Conservation (phyloP, 345 rosid genomes). For the Hibiscus tridactylites region DNA sequence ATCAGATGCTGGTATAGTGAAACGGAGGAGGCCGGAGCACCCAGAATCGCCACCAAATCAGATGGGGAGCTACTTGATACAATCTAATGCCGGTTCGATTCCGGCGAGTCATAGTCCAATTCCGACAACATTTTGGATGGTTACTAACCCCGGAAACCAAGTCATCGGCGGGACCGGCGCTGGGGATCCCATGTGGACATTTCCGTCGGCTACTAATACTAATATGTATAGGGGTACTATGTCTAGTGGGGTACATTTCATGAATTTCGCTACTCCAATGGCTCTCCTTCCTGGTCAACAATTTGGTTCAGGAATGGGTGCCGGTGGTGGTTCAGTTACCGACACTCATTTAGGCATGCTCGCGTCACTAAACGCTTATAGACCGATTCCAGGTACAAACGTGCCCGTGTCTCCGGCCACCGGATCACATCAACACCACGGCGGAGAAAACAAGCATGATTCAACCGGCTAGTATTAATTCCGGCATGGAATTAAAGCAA, state of each 20-base stretch:
- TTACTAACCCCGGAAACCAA: slow-evolving; percentile 37
- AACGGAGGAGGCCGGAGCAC: slow-evolving; percentile 20
- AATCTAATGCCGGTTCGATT: slow-evolving; percentile 47
- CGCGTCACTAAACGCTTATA: slow-evolving; percentile 58
- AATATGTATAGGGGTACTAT: slow-evolving; percentile 28
- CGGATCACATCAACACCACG: slow-evolving; percentile 34
- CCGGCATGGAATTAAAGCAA: slow-evolving; percentile 30
- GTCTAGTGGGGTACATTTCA: slow-evolving; percentile 58
- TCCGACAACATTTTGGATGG: slow-evolving; percentile 63
- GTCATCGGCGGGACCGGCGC: slow-evolving; percentile 27
- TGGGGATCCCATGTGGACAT: slow-evolving; percentile 41
- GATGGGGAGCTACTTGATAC: slow-evolving; percentile 48
- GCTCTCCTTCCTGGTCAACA: slow-evolving; percentile 65
- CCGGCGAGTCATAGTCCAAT: slow-evolving; percentile 37
- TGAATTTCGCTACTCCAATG: slow-evolving; percentile 71
- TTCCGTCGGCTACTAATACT: slow-evolving; percentile 27
- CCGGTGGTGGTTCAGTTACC: slow-evolving; percentile 21
- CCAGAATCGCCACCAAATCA: slow-evolving; percentile 25
- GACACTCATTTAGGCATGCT: slow-evolving; percentile 59
- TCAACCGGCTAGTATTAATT: slow-evolving; percentile 10
- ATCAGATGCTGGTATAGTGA: slow-evolving; percentile 14
- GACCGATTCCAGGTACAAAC: slow-evolving; percentile 28
- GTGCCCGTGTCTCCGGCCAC: slow-evolving; percentile 18
- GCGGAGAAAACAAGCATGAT: slow-evolving; percentile 35
- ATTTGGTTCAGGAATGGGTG: slow-evolving; percentile 26